Base-by-base conservation (phyloP, 495 filamentous ascomycete species). In the Neurospora intermedia region DNA sequence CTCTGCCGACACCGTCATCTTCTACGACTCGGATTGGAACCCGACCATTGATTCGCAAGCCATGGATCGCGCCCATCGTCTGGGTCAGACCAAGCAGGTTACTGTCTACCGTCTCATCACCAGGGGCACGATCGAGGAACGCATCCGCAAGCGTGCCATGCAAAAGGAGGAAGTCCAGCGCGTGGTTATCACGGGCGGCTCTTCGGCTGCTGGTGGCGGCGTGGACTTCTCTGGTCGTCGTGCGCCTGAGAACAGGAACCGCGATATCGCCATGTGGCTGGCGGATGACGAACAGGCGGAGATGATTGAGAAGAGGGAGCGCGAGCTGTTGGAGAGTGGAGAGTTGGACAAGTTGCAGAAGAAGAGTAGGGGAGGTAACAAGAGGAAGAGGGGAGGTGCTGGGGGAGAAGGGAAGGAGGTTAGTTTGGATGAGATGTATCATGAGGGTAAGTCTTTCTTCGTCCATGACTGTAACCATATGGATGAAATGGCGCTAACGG, bases 11-110 rank as follows among this genome's bases (percentile, higher is more conserved):
- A 99, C 95, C 8, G 96, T 99, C 80, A 99, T 99, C 80, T 99
- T 99, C 88, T 99, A 99, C 86, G 96, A 99, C 77, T 97, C 93
- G 11, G 96, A 99, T 80, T 99, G 96, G 96, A 99, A 99, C 81
- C 96, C 96, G 39, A 99, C 96, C 20, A 98, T 99, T 78, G 96
- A 99, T 82, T 94, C 91, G 35, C 96, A 99, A 80, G 96, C 96
- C 80, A 98, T 98, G 96, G 96, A 99, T 81, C 93, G 96, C 78
- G 96, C 96, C 35, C 96, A 99, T 86, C 94, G 96, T 86, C 91
- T 99, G 27, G 96, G 96, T 48, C 96, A 99, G 82, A 98, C 96
- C 4, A 89, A 89, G 75, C 96, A 99, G 80, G 96, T 99, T 69
- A 96, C 94, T 0, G 96, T 99, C 16, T 99, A 98, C 82, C 93